Conservation (phyloP, 2,329 filamentous ascomycete genomes). For the Colletotrichum karsti region DNA sequence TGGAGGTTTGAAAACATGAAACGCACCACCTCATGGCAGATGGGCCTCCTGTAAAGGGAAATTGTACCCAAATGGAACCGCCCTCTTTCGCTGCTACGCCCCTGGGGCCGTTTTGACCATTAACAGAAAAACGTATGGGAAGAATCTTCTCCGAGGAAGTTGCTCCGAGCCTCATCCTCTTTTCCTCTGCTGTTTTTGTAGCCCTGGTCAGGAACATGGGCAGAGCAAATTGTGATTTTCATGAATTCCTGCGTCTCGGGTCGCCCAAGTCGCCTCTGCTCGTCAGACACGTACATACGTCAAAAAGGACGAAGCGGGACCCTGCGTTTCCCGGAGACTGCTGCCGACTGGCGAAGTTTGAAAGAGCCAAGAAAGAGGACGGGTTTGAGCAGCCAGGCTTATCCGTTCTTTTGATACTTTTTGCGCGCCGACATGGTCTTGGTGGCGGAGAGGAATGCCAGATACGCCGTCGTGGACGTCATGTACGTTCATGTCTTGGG, state of each 20-base stretch:
- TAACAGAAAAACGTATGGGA: background rate
- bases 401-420: background rate
- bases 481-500: slow-evolving; percentile 21
- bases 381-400: background rate
- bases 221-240: slow-evolving; percentile 10
- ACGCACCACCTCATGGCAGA: slow-evolving; percentile 29
- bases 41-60: slow-evolving; percentile 17
- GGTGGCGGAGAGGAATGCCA: background rate
- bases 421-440: slow-evolving; percentile 2
- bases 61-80: slow-evolving; percentile 19
- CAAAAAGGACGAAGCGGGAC: background rate
- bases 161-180: slow-evolving; percentile 1
- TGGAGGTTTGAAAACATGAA: slow-evolving; percentile 25
- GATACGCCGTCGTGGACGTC: background rate
- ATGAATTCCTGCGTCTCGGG: slow-evolving; percentile 11
- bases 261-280: background rate
- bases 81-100: slow-evolving; percentile 15
- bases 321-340: background rate
- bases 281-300: slow-evolving; percentile 9
- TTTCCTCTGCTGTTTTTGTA: background rate
- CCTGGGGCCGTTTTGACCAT: background rate
- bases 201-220: slow-evolving; percentile 5
- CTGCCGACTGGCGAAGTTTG: background rate
- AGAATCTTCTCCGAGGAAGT: background rate
- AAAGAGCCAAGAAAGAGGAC: background rate